Conservation (phyloP, 805 yeast genomes). For the Komagataella pseudopastoris region DNA sequence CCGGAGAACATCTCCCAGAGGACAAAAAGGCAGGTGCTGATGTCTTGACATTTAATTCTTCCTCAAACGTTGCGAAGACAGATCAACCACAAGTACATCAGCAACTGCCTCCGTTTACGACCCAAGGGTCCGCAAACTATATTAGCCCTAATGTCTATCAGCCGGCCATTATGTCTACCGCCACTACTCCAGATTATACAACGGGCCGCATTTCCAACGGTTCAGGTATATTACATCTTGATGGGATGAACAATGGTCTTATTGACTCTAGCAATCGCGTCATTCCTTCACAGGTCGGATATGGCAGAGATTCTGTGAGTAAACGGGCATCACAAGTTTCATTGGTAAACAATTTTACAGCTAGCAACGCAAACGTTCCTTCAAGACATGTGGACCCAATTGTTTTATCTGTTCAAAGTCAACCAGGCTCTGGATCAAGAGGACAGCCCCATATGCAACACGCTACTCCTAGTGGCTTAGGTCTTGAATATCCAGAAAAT, state of each 20-base stretch:
- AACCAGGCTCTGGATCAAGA: not conserved
- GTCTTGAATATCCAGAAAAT: not conserved
- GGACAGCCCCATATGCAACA: not conserved
- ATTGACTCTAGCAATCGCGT: not conserved
- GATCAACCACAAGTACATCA: not conserved
- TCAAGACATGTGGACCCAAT: not conserved
- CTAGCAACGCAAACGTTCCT: not conserved
- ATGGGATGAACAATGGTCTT: not conserved
- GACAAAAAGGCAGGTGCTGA: conserved; percentile 11
- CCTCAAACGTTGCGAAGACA: not conserved
- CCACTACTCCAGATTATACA: not conserved
- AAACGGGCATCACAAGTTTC: not conserved
- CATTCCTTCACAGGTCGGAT: not conserved
- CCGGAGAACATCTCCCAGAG: conserved; percentile 61
- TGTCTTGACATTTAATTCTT: conserved; percentile 4
- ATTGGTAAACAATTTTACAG: not conserved
- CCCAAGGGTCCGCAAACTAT: not conserved
- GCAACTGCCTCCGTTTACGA: not conserved
- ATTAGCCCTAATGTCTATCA: not conserved
- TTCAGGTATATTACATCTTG: not conserved
- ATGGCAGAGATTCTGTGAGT: not conserved
- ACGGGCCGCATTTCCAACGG: not conserved
- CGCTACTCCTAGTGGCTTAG: not conserved
- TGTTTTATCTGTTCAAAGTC: not conserved
- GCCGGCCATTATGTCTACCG: not conserved